A percentile compares a stretch with the other conserved stretches of the same genome.
Conservation (phyloP, 1,284 basidiomycete species). For the Sanghuangporus baumii region DNA sequence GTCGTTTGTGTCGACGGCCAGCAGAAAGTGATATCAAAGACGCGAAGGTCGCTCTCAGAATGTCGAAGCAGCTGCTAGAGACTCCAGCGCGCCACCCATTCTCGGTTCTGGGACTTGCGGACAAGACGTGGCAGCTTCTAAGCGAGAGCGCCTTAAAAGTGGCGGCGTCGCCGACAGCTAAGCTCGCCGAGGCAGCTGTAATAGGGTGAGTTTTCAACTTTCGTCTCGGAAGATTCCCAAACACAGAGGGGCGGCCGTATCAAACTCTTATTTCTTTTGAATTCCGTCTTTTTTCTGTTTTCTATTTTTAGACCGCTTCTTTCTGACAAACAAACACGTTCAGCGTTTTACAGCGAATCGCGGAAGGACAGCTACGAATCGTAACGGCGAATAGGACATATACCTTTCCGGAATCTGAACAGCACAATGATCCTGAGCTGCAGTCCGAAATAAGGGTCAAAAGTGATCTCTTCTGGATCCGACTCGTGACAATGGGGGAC, state of each 20-base stretch:
- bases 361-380: conserved; percentile 42
- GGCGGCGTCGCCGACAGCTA: conserved; percentile 36
- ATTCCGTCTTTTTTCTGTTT: background rate
- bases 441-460: conserved; percentile 49
- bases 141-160: conserved; percentile 31
- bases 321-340: background rate
- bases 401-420: conserved; percentile 35
- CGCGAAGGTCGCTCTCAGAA: background rate
- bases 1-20: background rate
- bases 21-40: background rate
- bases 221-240: background rate
- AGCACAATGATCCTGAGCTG: background rate
- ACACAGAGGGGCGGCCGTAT: background rate
- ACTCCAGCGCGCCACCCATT: conserved; percentile 37
- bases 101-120: conserved; percentile 36
- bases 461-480: conserved; percentile 63
- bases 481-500: conserved; percentile 57
- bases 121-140: conserved; percentile 35
- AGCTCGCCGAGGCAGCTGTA: conserved; percentile 41
- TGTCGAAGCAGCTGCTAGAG: conserved; percentile 30
- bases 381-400: conserved; percentile 40
- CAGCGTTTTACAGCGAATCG: conserved; percentile 46
- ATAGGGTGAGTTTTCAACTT: conserved; percentile 33
- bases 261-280: background rate
- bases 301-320: background rate